A percentile compares a stretch with the other conserved stretches of the same genome.
phyloP scores from a whole-genome alignment of 768 basidiomycete genomes.

The Xerocomus spinulosus region DNA sequence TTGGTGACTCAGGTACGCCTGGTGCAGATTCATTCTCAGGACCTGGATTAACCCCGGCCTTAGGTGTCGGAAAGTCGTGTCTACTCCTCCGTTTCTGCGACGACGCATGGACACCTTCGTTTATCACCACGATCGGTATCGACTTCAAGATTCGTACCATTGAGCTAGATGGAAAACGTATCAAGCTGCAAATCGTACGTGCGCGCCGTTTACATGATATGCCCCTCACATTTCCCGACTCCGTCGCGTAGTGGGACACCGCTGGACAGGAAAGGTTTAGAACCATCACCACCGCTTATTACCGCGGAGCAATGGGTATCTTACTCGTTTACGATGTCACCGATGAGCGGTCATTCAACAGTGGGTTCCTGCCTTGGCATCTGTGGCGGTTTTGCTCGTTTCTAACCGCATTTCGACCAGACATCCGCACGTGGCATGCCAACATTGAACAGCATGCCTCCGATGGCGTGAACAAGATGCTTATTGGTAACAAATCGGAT shows the following conservation, averaged over 20 bases:
- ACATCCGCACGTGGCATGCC: slow-evolving; percentile 96
- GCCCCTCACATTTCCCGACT: not conserved
- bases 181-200: slow-evolving; percentile 97
- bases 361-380: slow-evolving; percentile 47
- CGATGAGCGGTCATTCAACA: slow-evolving; percentile 91
- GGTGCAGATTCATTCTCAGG: not conserved
- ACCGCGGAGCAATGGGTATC: slow-evolving; percentile 98
- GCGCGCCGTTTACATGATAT: not conserved
- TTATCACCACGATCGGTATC: slow-evolving; percentile 99
- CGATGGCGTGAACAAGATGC: slow-evolving; percentile 98
- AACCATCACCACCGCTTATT: slow-evolving; percentile 98
- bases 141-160: slow-evolving; percentile 99
- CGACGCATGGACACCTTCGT: slow-evolving; percentile 98
- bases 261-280: slow-evolving; percentile 98
- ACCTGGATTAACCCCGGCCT: slow-evolving; percentile 12
- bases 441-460: slow-evolving; percentile 99
- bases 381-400: slow-evolving; percentile 2
- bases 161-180: slow-evolving; percentile 95
- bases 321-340: slow-evolving; percentile 98
- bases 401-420: slow-evolving; percentile 37
- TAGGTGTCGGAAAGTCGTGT: slow-evolving; percentile 96
- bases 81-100: slow-evolving; percentile 96
- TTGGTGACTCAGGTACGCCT: slow-evolving; percentile 83
- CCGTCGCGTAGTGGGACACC: slow-evolving; percentile 82
- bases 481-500: slow-evolving; percentile 98